Base-by-base conservation (phyloP, 2,329 filamentous ascomycete species). In the Ophiostoma montium region DNA sequence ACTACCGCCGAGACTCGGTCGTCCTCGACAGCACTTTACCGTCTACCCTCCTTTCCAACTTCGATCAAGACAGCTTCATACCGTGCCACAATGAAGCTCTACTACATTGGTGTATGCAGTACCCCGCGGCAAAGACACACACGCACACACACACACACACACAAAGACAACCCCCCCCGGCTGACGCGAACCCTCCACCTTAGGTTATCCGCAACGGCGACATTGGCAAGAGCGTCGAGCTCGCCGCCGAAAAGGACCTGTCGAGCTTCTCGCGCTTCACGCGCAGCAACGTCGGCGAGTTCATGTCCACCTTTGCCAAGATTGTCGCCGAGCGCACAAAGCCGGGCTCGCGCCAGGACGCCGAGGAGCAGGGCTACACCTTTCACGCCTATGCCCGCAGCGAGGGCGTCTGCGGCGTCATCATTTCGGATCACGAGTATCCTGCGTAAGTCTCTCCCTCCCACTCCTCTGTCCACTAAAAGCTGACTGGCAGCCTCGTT, bases 221-320 rank as follows among this genome's bases (percentile, higher is more conserved):
- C 35, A 49, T 47, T 45, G 41, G 43, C 41, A 47, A 52, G 43
- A 44, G 52, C 13, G 47, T 35, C 19, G 52, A 54, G 52, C 52
- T 54, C 1, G 52, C 49, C 63, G 71, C 76, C 58, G 87, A 86
- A 66, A 84, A 81, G 65, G 84, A 94, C 59, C 74, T 95, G 56
- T 80, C 73, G 64, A 78, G 75, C 57, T 92, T 85, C 70, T 87
- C 80, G 52, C 78, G 82, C 65, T 94, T 94, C 70, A 90, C 84
- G 55, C 74, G 80, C 56, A 69, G 74, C 52, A 59, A 54, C 48
- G 54, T 57, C 30, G 52, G 57, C 52, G 59, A 62, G 54, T 59
- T 61, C 56, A 86, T 94, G 80, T 84, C 80, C 50, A 71, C 95
- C 60, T 90, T 94, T 70, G 78, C 80, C 65, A 86, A 86, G 67